Conservation (phyloP, 495 filamentous ascomycete species). For the Wilcoxina mikolae region DNA sequence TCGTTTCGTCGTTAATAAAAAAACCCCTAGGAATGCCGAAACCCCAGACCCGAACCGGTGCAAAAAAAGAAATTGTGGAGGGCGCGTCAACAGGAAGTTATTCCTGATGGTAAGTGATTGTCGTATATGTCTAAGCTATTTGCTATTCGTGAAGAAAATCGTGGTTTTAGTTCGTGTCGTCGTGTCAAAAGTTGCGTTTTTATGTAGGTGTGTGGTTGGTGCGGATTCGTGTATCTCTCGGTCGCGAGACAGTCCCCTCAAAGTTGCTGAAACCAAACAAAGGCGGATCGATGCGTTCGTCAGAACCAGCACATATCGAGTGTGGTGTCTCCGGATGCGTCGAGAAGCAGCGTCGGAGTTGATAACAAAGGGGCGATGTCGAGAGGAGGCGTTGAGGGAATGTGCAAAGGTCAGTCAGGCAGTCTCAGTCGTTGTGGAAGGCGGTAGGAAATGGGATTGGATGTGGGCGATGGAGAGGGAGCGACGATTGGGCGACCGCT, state of each 20-base stretch:
- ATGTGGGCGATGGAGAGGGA: no score
- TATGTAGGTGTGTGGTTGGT: not conserved
- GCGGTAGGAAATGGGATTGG: no score
- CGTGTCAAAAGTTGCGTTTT: not conserved
- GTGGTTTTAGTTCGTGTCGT: slow-evolving; percentile 4
- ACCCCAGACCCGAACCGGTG: not conserved
- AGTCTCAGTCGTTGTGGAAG: no score
- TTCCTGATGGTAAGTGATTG: not conserved
- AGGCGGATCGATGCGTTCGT: not conserved
- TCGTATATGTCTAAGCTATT: not conserved
- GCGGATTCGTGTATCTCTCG: not conserved
- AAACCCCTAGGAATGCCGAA: not conserved
- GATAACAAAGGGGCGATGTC: no score
- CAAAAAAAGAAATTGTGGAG: not conserved
- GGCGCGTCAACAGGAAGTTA: not conserved
- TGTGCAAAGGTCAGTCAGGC: no score
- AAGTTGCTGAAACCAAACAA: slow-evolving; percentile 1
- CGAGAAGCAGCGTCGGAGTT: no score
- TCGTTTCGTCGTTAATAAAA: slow-evolving; percentile 9
- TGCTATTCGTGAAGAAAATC: not conserved
- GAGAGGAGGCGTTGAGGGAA: no score
- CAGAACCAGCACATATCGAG: not conserved
- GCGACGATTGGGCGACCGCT: no score
- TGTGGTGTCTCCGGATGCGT: no score
- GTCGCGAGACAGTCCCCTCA: not conserved